Evolutionary conservation across 371 early-diverging fungal genomes (phyloP).

Genomic region (Coemansia sp.): DNA sequence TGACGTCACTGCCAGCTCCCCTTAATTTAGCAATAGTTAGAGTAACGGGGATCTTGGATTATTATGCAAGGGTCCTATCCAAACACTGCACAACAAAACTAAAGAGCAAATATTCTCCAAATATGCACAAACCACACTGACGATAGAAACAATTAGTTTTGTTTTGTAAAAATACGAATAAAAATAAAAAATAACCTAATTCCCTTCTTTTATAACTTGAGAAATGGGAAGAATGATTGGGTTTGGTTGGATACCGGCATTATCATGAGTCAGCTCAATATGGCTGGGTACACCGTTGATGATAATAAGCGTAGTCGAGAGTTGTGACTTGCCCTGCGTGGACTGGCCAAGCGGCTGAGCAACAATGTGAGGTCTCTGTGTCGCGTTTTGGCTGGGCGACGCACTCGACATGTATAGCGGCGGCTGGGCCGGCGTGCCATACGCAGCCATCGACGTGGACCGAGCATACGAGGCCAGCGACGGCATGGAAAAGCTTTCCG

Average conservation of each 20-base stretch:
- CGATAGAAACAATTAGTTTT: too few species aligned
- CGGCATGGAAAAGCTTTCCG: slow-evolving; percentile 8
- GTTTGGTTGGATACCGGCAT: slow-evolving; percentile 18
- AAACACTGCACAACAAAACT: too few species aligned
- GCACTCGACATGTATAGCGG: neutral
- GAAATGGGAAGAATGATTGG: slow-evolving; percentile 42
- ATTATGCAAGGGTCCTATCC: too few species aligned
- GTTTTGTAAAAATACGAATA: neutral
- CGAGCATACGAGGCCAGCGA: neutral
- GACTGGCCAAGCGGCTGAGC: slow-evolving; percentile 3
- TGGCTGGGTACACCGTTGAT: slow-evolving; percentile 35
- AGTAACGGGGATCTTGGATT: too few species aligned
- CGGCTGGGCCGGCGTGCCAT: neutral
- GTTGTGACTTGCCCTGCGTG: slow-evolving; percentile 5
- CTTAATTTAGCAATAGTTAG: too few species aligned
- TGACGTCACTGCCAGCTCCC: too few species aligned
- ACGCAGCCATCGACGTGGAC: neutral
- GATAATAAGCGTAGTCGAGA: slow-evolving; percentile 27
- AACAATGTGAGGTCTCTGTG: neutral
- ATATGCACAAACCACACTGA: too few species aligned
- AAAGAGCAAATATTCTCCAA: too few species aligned
- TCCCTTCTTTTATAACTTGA: slow-evolving; percentile 8
- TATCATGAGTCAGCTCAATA: slow-evolving; percentile 32
- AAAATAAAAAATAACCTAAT: neutral
- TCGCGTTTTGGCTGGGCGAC: neutral